Evolutionary conservation across 1,284 basidiomycete species (phyloP).

Genomic region (Trametes polyzona): DNA sequence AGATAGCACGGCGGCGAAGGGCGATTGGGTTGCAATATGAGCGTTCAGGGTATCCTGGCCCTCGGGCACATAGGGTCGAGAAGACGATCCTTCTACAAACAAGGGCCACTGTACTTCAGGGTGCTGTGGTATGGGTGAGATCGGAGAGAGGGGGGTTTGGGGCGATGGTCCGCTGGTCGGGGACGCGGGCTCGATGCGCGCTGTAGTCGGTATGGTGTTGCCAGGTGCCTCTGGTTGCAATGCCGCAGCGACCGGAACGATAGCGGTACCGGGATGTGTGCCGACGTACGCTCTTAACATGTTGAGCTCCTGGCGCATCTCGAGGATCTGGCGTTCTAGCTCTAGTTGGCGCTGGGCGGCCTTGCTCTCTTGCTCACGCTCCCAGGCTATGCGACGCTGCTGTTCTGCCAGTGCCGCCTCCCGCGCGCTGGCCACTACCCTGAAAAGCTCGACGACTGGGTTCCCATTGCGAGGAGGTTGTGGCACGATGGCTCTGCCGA

Average conservation of each 20-base stretch:
- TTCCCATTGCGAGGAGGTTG: conserved; percentile 33
- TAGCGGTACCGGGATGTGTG: conserved; percentile 24
- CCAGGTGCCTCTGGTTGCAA: neutral
- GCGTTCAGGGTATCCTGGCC: neutral
- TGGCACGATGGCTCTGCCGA: neutral
- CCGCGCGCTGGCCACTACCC: conserved; percentile 53
- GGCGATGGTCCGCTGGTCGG: conserved; percentile 1
- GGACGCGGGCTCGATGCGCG: conserved; percentile 15
- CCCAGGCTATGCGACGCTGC: conserved; percentile 63
- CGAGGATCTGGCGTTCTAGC: conserved; percentile 58
- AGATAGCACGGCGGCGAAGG: neutral
- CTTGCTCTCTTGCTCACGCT: conserved; percentile 67
- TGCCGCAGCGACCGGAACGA: neutral
- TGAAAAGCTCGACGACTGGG: conserved; percentile 60
- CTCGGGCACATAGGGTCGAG: conserved; percentile 26
- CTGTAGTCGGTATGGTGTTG: conserved; percentile 12
- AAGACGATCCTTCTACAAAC: conserved; percentile 49
- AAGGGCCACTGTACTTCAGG: conserved; percentile 25
- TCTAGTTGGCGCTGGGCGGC: conserved; percentile 56
- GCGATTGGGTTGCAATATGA: neutral
- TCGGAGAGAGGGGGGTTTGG: conserved; percentile 9
- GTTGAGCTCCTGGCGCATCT: conserved; percentile 62
- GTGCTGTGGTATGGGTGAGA: conserved; percentile 5
- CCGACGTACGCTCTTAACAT: conserved; percentile 50
- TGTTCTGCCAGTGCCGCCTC: conserved; percentile 63